phyloP scores from a whole-genome alignment of 352 stramenopile genomes.

The Phytophthora fragariaefolia region DNA sequence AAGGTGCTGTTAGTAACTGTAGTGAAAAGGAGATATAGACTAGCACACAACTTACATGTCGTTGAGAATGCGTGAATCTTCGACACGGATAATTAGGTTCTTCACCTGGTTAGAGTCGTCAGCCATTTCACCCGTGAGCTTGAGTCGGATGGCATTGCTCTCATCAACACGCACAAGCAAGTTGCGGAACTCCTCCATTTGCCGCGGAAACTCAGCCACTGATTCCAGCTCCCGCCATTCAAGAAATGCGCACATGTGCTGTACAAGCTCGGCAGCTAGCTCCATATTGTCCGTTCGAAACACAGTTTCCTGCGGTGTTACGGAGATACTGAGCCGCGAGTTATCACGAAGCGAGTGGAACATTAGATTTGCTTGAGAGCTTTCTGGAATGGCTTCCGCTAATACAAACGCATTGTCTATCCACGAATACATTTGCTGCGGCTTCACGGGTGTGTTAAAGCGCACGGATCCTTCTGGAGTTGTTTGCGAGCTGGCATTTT shows the following conservation, averaged over 20 bases:
- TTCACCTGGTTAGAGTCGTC: conserved; percentile 93
- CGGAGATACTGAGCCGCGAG: conserved; percentile 51
- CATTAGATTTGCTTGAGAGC: conserved; percentile 48
- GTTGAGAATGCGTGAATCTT: conserved; percentile 92
- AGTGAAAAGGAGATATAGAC: too few species aligned
- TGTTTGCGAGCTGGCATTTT: conserved; percentile 25
- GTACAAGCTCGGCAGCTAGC: conserved; percentile 86
- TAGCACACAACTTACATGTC: conserved; percentile 93
- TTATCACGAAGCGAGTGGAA: conserved; percentile 73
- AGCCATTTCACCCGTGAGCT: conserved; percentile 93
- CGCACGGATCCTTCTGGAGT: conserved; percentile 61
- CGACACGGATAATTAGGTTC: conserved; percentile 89
- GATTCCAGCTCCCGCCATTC: conserved; percentile 90
- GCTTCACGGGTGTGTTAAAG: conserved; percentile 76
- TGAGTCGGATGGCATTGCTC: conserved; percentile 88
- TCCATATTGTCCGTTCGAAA: conserved; percentile 89
- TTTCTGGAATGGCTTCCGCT: conserved; percentile 47
- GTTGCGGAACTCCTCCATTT: conserved; percentile 87
- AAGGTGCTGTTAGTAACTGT: background rate
- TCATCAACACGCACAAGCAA: conserved; percentile 84
- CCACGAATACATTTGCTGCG: conserved; percentile 78
- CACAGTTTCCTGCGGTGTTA: conserved; percentile 62
- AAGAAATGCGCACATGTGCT: conserved; percentile 87
- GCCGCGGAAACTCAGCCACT: conserved; percentile 82
- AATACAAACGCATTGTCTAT: conserved; percentile 72